phyloP scores from a whole-genome alignment of 2,329 filamentous ascomycete species.

The Aureobasidium sp. region DNA sequence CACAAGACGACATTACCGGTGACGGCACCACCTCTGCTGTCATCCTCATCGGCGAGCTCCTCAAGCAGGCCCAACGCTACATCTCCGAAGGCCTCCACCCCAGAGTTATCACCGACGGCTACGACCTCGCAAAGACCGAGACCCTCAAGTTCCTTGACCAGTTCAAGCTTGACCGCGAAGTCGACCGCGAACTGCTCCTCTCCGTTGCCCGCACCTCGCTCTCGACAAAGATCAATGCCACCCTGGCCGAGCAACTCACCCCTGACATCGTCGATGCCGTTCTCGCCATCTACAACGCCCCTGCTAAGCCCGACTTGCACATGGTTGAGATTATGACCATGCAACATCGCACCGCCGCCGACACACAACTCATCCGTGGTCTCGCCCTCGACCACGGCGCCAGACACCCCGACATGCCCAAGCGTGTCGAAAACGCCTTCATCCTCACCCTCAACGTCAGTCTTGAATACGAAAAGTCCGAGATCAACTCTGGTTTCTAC shows the following conservation, averaged over 20 bases:
- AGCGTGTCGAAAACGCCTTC: slow-evolving; percentile 88
- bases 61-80: slow-evolving; percentile 96
- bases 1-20: slow-evolving; percentile 96
- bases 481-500: slow-evolving; percentile 99
- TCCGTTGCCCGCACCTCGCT: slow-evolving; percentile 92
- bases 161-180: slow-evolving; percentile 83
- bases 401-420: slow-evolving; percentile 96
- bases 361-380: slow-evolving; percentile 91
- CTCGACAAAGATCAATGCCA: slow-evolving; percentile 87
- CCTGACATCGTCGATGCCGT: slow-evolving; percentile 95
- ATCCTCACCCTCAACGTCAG: slow-evolving; percentile 95
- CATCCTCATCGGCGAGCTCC: slow-evolving; percentile 85
- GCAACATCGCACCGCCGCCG: slow-evolving; percentile 93
- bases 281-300: slow-evolving; percentile 82
- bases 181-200: slow-evolving; percentile 88
- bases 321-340: slow-evolving; percentile 99
- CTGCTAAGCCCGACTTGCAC: slow-evolving; percentile 90
- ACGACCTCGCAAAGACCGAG: slow-evolving; percentile 92
- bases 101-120: slow-evolving; percentile 92
- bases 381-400: slow-evolving; percentile 92
- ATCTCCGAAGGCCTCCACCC: slow-evolving; percentile 97
- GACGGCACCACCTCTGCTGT: slow-evolving; percentile 97
- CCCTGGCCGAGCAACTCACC: slow-evolving; percentile 82
- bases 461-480: slow-evolving; percentile 96
- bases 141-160: slow-evolving; percentile 89